These are phyloP conservation scores for Lactarius deliciosus DNA, from an alignment of 768 basidiomycete species.

Conservation along the genomic window DNA sequence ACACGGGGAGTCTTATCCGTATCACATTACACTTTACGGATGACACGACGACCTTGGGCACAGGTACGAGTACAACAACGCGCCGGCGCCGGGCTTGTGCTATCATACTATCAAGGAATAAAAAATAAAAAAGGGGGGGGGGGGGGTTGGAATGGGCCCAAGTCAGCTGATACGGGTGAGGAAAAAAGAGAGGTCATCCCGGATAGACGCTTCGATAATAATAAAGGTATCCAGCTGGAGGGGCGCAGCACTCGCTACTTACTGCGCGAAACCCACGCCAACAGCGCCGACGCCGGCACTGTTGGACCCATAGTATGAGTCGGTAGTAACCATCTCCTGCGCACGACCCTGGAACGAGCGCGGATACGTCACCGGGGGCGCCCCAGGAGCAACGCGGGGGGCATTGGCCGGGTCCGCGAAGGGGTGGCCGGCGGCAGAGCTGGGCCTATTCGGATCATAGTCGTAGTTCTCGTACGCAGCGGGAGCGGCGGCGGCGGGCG, in stretches of 20 bases:
- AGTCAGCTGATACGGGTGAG: not conserved
- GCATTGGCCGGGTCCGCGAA: constrained; percentile 22
- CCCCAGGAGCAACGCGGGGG: not conserved
- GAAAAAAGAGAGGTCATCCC: not conserved
- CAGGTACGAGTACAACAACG: constrained; percentile 16
- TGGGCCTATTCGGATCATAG: not conserved
- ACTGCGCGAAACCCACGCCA: constrained; percentile 11
- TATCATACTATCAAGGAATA: constrained; percentile 4
- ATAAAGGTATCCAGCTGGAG: not conserved
- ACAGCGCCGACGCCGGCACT: constrained; percentile 8
- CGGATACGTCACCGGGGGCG: constrained; percentile 10
- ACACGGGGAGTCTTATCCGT: constrained; percentile 12
- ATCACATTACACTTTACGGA: constrained; percentile 1
- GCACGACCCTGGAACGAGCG: not conserved
- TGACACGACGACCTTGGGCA: not conserved
- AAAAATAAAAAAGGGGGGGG: not conserved
- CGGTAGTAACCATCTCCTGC: constrained; percentile 8
- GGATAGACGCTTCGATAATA: not conserved
- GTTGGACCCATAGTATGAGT: constrained; percentile 26
- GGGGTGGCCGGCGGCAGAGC: constrained; percentile 15
- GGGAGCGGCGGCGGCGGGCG: not conserved
- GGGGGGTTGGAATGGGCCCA: not conserved
- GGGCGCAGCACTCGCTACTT: not conserved
- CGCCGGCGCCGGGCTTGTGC: not conserved
- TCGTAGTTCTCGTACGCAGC: constrained; percentile 1